phyloP scores from a whole-genome alignment of 768 basidiomycete species.

The Gloeopeniophorella convolvens region DNA sequence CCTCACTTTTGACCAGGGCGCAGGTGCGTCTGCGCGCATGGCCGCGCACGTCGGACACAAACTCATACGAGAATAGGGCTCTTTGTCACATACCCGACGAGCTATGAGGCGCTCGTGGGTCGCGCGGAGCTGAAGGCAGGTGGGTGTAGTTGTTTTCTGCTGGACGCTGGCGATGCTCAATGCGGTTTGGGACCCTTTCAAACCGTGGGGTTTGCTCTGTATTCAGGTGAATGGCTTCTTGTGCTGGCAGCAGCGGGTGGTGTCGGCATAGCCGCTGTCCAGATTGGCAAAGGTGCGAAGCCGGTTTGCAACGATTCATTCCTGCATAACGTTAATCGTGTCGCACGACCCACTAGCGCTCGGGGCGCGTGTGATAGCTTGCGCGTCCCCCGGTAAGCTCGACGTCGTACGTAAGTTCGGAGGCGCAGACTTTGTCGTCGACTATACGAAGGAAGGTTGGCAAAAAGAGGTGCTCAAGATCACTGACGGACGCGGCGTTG shows the following conservation, averaged over 20 bases:
- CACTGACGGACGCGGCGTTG: conserved; percentile 79
- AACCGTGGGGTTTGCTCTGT: too few relatives aligned
- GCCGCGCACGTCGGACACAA: neutral
- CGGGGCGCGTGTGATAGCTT: conserved; percentile 93
- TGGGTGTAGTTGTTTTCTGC: conserved; percentile 26
- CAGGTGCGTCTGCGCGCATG: conserved; percentile 40
- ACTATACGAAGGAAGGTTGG: conserved; percentile 79
- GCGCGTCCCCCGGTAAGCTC: conserved; percentile 75
- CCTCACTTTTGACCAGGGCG: conserved; percentile 79
- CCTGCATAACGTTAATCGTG: neutral
- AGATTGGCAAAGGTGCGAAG: conserved; percentile 78
- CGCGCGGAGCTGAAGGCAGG: conserved; percentile 76
- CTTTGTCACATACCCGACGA: conserved; percentile 84
- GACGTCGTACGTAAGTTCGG: conserved; percentile 69
- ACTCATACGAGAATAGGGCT: conserved; percentile 41
- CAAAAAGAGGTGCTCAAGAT: conserved; percentile 83
- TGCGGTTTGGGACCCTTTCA: too few relatives aligned
- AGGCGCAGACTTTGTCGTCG: conserved; percentile 75
- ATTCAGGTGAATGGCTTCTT: conserved; percentile 82
- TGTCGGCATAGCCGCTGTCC: conserved; percentile 87
- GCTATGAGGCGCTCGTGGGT: conserved; percentile 85
- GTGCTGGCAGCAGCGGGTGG: conserved; percentile 96
- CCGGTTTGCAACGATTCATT: neutral
- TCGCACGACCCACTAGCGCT: conserved; percentile 42
- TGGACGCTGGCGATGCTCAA: too few relatives aligned